A percentile compares a stretch with the other conserved stretches of the same genome.
Conservation (phyloP, 768 basidiomycete genomes). For the Naganishia antarctica region DNA sequence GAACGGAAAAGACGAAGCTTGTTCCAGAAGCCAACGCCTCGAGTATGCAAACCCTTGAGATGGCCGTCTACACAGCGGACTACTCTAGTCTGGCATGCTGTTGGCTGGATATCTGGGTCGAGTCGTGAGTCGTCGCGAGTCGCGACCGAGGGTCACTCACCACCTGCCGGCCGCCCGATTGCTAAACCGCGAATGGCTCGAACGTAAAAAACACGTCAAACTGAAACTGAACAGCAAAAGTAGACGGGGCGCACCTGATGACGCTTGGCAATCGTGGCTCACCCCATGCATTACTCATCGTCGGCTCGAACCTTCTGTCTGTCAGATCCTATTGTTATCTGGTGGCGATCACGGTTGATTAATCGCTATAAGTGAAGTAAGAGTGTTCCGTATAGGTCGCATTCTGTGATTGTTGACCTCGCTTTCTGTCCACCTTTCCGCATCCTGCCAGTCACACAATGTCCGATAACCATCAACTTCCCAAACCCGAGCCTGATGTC, state of each 20-base stretch:
- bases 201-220: slow-evolving; percentile 6
- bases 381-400: too few species aligned
- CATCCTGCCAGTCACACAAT: slow-evolving; percentile 3
- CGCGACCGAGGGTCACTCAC: too few species aligned
- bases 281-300: slow-evolving; percentile 20
- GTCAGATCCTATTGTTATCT: background rate
- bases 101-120: too few species aligned
- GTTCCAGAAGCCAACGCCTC: too few species aligned
- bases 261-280: slow-evolving; percentile 20
- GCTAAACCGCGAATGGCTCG: too few species aligned
- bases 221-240: background rate
- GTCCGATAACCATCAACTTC: slow-evolving; percentile 8
- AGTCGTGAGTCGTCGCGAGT: too few species aligned
- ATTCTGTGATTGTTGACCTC: too few species aligned
- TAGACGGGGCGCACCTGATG: slow-evolving; percentile 7
- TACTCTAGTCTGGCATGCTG: too few species aligned
- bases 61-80: too few species aligned
- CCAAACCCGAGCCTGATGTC: slow-evolving; percentile 57
- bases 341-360: background rate
- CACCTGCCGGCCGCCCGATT: background rate
- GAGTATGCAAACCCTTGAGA: too few species aligned
- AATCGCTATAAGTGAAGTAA: slow-evolving; percentile 5
- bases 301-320: slow-evolving; percentile 9
- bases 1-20: too few species aligned
- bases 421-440: too few species aligned